A percentile compares a stretch with the other conserved stretches of the same genome.
These are phyloP conservation scores for Aphanomyces astaci DNA, from an alignment of 352 stramenopile genomes.

Conservation along the genomic window DNA sequence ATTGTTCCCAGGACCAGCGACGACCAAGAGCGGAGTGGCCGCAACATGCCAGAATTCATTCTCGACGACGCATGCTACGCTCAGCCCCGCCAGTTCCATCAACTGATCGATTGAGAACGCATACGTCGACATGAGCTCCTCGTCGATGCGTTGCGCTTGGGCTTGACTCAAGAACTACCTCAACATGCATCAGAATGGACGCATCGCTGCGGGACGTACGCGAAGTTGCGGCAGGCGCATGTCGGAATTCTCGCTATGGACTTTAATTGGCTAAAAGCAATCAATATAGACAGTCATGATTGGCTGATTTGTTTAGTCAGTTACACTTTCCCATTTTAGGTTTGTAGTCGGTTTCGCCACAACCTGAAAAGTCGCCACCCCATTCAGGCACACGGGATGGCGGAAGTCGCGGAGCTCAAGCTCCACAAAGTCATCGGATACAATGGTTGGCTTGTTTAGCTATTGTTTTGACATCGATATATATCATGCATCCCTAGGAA, in stretches of 20 bases:
- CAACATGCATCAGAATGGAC: background rate
- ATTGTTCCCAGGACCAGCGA: conserved; percentile 98
- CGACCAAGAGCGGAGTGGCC: conserved; percentile 64
- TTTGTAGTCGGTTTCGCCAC: background rate
- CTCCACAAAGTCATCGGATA: conserved; percentile 73
- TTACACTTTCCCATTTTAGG: background rate
- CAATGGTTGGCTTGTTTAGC: too few species aligned
- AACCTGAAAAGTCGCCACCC: background rate
- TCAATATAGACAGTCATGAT: too few species aligned
- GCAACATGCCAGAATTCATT: conserved; percentile 44
- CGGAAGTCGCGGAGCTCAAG: conserved; percentile 62
- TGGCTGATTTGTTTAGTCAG: background rate
- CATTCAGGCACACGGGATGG: conserved; percentile 34
- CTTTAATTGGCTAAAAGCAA: too few species aligned
- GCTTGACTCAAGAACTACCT: conserved; percentile 56
- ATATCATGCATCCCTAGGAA: conserved; percentile 20
- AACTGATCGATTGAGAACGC: conserved; percentile 95
- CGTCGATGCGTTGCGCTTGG: conserved; percentile 78
- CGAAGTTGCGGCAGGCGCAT: background rate
- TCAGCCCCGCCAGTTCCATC: conserved; percentile 98
- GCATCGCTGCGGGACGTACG: background rate
- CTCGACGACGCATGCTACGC: conserved; percentile 86
- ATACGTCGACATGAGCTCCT: conserved; percentile 84
- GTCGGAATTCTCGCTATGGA: too few species aligned
- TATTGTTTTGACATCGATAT: background rate